phyloP scores from a whole-genome alignment of 306 rosid genomes.

The Citrullus amarus region DNA sequence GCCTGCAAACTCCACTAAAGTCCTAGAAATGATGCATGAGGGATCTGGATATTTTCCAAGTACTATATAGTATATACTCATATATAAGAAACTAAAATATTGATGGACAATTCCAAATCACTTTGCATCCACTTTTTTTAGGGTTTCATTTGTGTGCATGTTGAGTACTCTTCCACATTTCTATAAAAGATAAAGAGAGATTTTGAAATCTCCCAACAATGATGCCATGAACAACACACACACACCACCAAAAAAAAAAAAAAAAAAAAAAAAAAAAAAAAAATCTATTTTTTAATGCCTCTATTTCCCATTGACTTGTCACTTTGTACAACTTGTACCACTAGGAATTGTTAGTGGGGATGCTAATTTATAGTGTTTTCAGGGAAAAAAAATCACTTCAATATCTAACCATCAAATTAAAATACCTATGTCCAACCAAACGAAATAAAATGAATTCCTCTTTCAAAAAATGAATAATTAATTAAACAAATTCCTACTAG shows the following conservation, averaged over 20 bases:
- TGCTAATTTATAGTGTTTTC: no score
- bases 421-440: no score
- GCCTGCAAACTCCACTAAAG: background rate
- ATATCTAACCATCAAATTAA: no score
- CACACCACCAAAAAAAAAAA: background rate
- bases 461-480: no score
- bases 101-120: background rate
- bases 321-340: background rate
- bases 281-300: background rate
- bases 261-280: background rate
- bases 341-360: background rate
- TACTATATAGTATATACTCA: no score
- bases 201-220: background rate
- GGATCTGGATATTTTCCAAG: background rate
- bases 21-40: background rate
- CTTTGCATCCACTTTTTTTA: background rate
- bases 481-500: no score
- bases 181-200: background rate
- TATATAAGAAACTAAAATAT: background rate
- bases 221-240: background rate
- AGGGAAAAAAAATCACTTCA: no score
- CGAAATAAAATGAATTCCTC: no score
- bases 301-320: background rate
- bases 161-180: constrained; percentile 1
- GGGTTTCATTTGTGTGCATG: background rate